Evolutionary conservation across 768 basidiomycete species (phyloP), one percentile per base, ranked within the genome.

Genomic region (Tricholomella constricta): DNA sequence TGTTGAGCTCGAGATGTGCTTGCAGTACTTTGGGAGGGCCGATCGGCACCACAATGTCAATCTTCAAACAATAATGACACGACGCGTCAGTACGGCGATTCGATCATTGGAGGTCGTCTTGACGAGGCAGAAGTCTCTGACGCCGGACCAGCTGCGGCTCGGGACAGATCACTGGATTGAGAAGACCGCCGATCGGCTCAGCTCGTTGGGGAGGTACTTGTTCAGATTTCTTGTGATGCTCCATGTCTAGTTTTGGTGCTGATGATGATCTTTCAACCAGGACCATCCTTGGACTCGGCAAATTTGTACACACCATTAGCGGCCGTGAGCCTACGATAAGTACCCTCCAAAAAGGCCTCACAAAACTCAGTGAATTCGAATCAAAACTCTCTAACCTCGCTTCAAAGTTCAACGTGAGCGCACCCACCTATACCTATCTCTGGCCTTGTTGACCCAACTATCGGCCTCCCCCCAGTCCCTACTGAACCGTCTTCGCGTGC

Each of bases 361-460:
- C 62, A 36, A 77, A 75, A 65, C 58, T 74, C 48, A 62, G 65
- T 48, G 65, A 75, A 59, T 73, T 74, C 63, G 74, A 75, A 58
- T 54, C 56, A 45, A 77, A 77, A 56, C 55, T 75, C 48, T 58
- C 60, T 34, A 68, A 75, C 60, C 65, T 77, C 27, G 64, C 69
- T 38, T 64, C 66, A 48, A 73, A 74, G 54, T 70, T 71, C 58
- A 64, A 61, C 47, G 74, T 71, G 52, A 32, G 69, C 63, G 42
- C 29, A 47, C 1, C 23, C 14, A 11, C 17, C 6, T n/a, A 34
- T 19, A 41, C 9, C 29, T 34, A n/a, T n/a, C n/a, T 47, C 45
- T 45, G 3, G 6, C 17, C 11, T 26, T 17, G 2, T 20, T 19
- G 27, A 55, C n/a, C n/a, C 35, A 4, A 4, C 34, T 19, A n/a